phyloP scores from a whole-genome alignment of 2,329 filamentous ascomycete genomes.

The Arthroderma sp. region DNA sequence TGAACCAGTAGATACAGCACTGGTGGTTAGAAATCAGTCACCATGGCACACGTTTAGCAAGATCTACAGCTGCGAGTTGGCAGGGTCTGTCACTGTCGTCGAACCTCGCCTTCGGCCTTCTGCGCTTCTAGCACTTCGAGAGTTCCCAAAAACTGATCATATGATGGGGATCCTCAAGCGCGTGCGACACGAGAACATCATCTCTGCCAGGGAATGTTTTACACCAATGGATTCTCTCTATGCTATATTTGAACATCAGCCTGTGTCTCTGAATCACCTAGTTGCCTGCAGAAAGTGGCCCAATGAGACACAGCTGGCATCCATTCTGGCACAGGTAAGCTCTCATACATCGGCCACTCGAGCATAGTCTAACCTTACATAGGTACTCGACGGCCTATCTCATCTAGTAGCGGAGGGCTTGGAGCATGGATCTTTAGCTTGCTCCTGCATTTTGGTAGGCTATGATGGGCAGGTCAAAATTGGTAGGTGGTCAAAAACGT shows the following conservation, averaged over 20 bases:
- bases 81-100: conserved; percentile 9
- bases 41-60: conserved; percentile 14
- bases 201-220: neutral
- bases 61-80: conserved; percentile 13
- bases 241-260: conserved; percentile 1
- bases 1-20: neutral
- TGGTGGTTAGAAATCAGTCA: conserved; percentile 8
- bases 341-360: too few species aligned
- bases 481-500: conserved; percentile 12
- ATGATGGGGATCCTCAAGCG: neutral
- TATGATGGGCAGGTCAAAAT: conserved; percentile 17
- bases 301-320: conserved; percentile 11
- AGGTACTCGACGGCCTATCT: conserved; percentile 14
- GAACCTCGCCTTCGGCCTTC: conserved; percentile 5
- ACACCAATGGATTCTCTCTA: neutral
- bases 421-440: conserved; percentile 16
- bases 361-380: conserved; percentile 6
- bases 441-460: conserved; percentile 17
- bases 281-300: conserved; percentile 6
- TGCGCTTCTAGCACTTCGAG: conserved; percentile 8
- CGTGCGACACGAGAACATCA: neutral
- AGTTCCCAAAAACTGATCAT: too few species aligned
- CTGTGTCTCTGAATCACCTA: neutral
- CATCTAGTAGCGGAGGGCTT: conserved; percentile 12
- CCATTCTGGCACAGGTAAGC: conserved; percentile 13